These are phyloP conservation scores for Ramaria rubella DNA, from an alignment of 768 basidiomycete genomes.

Conservation along the genomic window DNA sequence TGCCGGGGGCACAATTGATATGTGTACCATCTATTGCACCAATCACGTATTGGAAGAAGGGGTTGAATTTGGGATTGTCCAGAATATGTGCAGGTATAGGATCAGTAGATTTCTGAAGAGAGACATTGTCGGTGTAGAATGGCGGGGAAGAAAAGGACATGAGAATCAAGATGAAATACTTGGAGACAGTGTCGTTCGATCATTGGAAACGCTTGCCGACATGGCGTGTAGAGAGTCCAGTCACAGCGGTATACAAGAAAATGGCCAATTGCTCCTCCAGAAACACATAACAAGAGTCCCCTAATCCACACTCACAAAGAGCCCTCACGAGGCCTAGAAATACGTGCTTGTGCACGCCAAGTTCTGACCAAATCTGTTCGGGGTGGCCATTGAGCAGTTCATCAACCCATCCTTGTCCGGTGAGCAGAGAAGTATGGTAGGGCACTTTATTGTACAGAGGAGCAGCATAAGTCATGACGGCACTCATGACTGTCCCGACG, in stretches of 20 bases:
- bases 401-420: too few relatives aligned
- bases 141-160: background rate
- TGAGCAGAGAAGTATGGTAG: too few relatives aligned
- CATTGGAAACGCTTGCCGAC: background rate
- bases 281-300: background rate
- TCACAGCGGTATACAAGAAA: background rate
- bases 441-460: too few relatives aligned
- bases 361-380: background rate
- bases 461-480: too few relatives aligned
- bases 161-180: background rate
- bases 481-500: too few relatives aligned
- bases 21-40: too few relatives aligned
- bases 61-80: too few relatives aligned
- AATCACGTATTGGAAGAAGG: too few relatives aligned
- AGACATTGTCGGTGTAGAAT: background rate
- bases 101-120: slow-evolving; percentile 23
- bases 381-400: too few relatives aligned
- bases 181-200: background rate
- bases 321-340: background rate
- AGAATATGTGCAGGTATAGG: slow-evolving; percentile 29
- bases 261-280: background rate
- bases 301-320: background rate
- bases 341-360: background rate
- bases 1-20: too few relatives aligned
- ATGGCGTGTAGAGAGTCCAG: background rate